phyloP scores from a whole-genome alignment of 1,284 basidiomycete species.

The Fomes fomentarius region DNA sequence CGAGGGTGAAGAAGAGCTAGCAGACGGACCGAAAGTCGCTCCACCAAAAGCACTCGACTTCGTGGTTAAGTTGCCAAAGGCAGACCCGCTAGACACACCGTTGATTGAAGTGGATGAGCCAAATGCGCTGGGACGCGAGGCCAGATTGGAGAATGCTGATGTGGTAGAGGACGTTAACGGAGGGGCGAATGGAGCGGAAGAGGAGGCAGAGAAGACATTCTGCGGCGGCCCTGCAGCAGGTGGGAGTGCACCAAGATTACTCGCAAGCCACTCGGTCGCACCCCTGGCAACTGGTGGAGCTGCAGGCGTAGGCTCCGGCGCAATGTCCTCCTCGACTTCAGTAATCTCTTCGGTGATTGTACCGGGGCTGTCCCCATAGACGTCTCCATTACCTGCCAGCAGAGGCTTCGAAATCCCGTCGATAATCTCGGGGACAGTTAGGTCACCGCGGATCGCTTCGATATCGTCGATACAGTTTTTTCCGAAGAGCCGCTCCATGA shows the following conservation, averaged over 20 bases:
- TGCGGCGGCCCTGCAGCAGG: not conserved
- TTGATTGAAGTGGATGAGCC: constrained; percentile 4
- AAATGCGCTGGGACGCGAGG: constrained; percentile 9
- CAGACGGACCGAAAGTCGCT: constrained; percentile 17
- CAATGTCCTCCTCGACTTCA: constrained; percentile 28
- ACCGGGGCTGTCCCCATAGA: constrained; percentile 8
- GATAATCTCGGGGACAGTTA: constrained; percentile 74
- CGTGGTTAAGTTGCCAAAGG: constrained; percentile 26
- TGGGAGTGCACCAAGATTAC: constrained; percentile 34
- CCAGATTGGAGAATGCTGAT: constrained; percentile 20
- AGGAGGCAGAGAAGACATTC: not conserved
- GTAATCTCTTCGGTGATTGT: constrained; percentile 7
- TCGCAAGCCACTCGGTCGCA: constrained; percentile 44
- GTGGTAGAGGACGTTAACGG: constrained; percentile 1
- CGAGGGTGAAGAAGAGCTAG: constrained; percentile 7
- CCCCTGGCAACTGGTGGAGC: constrained; percentile 25
- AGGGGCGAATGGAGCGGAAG: not conserved
- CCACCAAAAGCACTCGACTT: constrained; percentile 18
- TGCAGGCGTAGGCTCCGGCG: constrained; percentile 10
- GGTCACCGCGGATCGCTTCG: constrained; percentile 67
- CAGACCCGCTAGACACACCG: constrained; percentile 19
- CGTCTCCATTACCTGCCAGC: not conserved
- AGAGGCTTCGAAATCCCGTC: constrained; percentile 63
- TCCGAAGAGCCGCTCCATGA: constrained; percentile 73
- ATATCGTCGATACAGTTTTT: constrained; percentile 76